Evolutionary conservation across 495 filamentous ascomycete species (phyloP).

Genomic region (Talaromyces liani): DNA sequence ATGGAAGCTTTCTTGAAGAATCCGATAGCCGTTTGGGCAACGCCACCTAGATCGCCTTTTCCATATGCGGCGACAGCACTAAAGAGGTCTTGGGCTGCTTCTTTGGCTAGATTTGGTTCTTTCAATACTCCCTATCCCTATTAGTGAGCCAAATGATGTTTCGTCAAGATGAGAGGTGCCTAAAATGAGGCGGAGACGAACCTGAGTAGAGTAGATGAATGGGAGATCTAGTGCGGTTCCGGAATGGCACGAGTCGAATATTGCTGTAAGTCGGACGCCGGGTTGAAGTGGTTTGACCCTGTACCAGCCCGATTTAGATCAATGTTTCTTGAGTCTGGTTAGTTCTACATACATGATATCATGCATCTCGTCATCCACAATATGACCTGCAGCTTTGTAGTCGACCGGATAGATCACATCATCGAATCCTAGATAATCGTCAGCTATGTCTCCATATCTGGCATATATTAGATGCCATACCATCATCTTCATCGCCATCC

Average conservation of each 20-base stretch:
- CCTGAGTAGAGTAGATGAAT: constrained; percentile 84
- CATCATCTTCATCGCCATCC: constrained; percentile 90
- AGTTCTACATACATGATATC: constrained; percentile 63
- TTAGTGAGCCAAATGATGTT: neutral
- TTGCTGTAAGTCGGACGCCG: constrained; percentile 89
- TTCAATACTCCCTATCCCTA: constrained; percentile 78
- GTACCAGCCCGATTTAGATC: neutral
- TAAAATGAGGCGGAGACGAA: neutral
- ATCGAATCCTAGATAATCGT: constrained; percentile 57
- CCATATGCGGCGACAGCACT: constrained; percentile 84
- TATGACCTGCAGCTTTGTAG: constrained; percentile 82
- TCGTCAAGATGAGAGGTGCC: neutral
- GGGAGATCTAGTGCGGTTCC: constrained; percentile 93
- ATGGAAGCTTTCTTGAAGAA: constrained; percentile 90
- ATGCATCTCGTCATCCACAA: constrained; percentile 98
- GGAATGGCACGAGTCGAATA: constrained; percentile 99
- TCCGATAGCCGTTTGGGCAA: constrained; percentile 71
- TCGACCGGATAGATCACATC: constrained; percentile 98
- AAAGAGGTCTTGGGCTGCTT: constrained; percentile 89
- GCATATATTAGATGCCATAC: constrained; percentile 12
- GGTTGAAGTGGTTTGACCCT: constrained; percentile 65
- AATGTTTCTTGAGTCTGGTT: neutral
- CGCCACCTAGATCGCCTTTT: constrained; percentile 79
- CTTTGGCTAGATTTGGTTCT: constrained; percentile 95
- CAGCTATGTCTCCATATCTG: neutral